Base-by-base conservation (phyloP, 2,329 filamentous ascomycete genomes). In the Beauveria medogensis region DNA sequence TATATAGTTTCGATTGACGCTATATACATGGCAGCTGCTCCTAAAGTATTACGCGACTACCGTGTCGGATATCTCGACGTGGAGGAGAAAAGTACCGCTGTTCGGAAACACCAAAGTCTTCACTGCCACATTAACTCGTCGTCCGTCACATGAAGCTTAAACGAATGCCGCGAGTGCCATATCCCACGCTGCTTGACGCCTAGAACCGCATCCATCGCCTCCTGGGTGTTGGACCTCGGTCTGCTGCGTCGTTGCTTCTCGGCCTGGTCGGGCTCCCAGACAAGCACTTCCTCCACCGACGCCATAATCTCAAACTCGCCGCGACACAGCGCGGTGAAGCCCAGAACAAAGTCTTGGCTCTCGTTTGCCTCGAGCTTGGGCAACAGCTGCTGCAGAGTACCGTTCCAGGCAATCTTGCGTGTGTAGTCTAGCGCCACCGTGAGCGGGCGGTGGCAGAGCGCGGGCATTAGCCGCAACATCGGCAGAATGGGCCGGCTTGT, bases 261-360 rank as follows among this genome's bases (percentile, higher is more conserved):
- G 26, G 66, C 65, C 62, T 70, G 68, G 44, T 72, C 66, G 37
- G 67, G 71, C 22, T 71, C 70, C 75, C 75, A 80, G 8, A 90
- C 69, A 63, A 81, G 80, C 3, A 89, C 84, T 77, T 97, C 92
- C 74, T 97, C 92, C 0, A 96, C 85, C 14, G 84, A 88, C 5
- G 87, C 91, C 26, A 84, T 84, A 24, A 96, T 80, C 72, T 96
- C 92, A 71, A 93, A 96, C 65, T 90, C 85, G 18, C 92, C 92
- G 50, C 86, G 82, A 65, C 89, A 92, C 40, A 96, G 81, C 37
- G 88, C 82, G 47, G 90, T 90, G 48, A 92, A 80, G 5, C 89
- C 89, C 4, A 95, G 74, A 1, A 80, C 78, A 24, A 90, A 78
- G 63, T 87, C 82, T 0, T 80, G 78, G n/a, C 74, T 82, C 50